A percentile compares a stretch with the other conserved stretches of the same genome.
phyloP scores from a whole-genome alignment of 768 basidiomycete genomes.

The Tremella yokohamensis region DNA sequence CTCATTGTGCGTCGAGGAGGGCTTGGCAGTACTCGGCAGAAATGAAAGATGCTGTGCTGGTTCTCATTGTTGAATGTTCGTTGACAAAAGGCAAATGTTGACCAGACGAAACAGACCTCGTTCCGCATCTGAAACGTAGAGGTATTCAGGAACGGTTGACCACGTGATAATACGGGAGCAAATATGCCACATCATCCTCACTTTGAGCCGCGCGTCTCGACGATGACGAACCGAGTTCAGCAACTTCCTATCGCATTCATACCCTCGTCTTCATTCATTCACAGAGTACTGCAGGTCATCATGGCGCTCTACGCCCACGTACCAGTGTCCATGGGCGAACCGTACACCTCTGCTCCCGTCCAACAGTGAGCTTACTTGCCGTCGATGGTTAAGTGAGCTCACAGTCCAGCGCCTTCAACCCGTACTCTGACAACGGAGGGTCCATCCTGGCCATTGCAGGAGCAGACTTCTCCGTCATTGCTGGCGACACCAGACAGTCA shows the following conservation, averaged over 20 bases:
- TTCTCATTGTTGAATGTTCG: no score
- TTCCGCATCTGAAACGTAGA: no score
- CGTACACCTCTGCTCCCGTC: conserved; percentile 31
- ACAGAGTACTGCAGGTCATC: conserved; percentile 4
- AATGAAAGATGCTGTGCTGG: no score
- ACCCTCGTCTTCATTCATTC: background rate
- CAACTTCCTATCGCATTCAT: conserved; percentile 1
- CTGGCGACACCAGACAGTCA: conserved; percentile 93
- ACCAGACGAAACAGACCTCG: no score
- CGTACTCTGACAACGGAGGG: conserved; percentile 90
- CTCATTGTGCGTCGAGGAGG: no score
- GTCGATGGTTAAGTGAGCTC: background rate
- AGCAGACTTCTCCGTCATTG: conserved; percentile 86
- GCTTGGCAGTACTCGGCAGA: no score
- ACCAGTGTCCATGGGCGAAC: conserved; percentile 22
- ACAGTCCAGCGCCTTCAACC: conserved; percentile 60
- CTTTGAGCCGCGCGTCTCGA: conserved; percentile 7
- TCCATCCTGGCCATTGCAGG: conserved; percentile 91
- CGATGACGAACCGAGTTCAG: background rate
- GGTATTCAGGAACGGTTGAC: background rate
- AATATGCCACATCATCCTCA: conserved; percentile 5
- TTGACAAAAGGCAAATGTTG: no score
- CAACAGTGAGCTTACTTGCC: conserved; percentile 30
- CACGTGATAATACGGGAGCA: conserved; percentile 9
- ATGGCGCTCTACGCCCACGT: conserved; percentile 38